A percentile compares a stretch with the other conserved stretches of the same genome.
Conservation (phyloP, 495 filamentous ascomycete genomes). For the Daldinia loculata region DNA sequence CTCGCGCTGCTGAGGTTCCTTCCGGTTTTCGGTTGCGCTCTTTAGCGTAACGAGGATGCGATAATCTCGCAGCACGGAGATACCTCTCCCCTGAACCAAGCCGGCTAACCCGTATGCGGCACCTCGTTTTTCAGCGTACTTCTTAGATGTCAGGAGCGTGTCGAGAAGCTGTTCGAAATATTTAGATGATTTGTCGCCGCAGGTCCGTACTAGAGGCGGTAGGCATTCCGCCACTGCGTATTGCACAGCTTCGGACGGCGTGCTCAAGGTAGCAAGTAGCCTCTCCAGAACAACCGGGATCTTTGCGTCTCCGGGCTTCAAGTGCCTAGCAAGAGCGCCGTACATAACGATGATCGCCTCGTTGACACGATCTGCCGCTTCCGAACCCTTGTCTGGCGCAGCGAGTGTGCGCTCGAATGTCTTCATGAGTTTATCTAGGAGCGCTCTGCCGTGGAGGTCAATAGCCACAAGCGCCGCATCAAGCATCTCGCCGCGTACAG, state of each 20-base stretch:
- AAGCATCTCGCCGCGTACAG: slow-evolving; percentile 89
- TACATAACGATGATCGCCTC: slow-evolving; percentile 98
- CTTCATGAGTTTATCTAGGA: slow-evolving; percentile 90
- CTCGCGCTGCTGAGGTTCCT: slow-evolving; percentile 85
- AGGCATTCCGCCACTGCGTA: slow-evolving; percentile 94
- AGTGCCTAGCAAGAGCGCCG: slow-evolving; percentile 87
- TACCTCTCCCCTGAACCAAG: slow-evolving; percentile 83
- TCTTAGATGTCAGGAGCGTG: slow-evolving; percentile 80
- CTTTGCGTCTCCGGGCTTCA: slow-evolving; percentile 82
- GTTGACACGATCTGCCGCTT: slow-evolving; percentile 84
- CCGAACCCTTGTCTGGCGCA: slow-evolving; percentile 78
- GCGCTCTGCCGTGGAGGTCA: slow-evolving; percentile 74
- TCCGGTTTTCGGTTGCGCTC: slow-evolving; percentile 87
- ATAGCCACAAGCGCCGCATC: slow-evolving; percentile 87
- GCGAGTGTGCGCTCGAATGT: slow-evolving; percentile 87
- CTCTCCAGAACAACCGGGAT: slow-evolving; percentile 85
- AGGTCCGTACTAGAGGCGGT: slow-evolving; percentile 85
- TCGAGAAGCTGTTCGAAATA: slow-evolving; percentile 85
- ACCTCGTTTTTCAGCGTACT: slow-evolving; percentile 88
- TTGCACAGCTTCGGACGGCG: slow-evolving; percentile 96
- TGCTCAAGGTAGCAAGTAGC: slow-evolving; percentile 84
- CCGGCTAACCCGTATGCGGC: slow-evolving; percentile 96
- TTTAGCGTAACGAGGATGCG: slow-evolving; percentile 83
- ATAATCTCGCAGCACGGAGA: slow-evolving; percentile 83
- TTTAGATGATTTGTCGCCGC: slow-evolving; percentile 73